phyloP scores from a whole-genome alignment of 345 rosid genomes.

The Salix suchowensis region DNA sequence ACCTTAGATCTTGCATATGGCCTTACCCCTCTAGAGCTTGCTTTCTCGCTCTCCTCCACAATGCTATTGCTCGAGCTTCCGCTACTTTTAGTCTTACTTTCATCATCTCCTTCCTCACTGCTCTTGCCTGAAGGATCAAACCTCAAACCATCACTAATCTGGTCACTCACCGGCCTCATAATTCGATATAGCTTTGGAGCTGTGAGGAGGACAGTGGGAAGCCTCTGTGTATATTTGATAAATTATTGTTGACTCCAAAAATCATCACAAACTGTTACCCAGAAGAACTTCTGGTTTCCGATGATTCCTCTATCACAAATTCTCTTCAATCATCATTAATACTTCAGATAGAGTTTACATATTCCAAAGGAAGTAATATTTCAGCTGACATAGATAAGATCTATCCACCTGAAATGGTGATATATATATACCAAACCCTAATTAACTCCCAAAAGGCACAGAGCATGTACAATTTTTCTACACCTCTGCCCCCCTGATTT shows the following conservation, averaged over 20 bases:
- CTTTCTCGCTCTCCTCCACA: constrained; percentile 30
- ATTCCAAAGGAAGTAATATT: background rate
- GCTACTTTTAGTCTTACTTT: constrained; percentile 28
- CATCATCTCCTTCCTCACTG: constrained; percentile 22
- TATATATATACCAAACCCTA: background rate
- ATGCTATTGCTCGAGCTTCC: constrained; percentile 38
- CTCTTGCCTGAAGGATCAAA: constrained; percentile 2
- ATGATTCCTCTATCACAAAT: background rate
- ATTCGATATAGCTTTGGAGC: background rate
- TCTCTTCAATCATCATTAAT: background rate
- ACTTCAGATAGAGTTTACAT: background rate
- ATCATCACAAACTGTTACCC: background rate
- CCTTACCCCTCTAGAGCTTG: constrained; percentile 36
- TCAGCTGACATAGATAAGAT: background rate
- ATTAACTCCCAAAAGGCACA: background rate
- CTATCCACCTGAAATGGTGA: background rate
- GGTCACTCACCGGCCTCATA: background rate
- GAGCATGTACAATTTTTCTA: background rate
- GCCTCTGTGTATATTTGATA: background rate
- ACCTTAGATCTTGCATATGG: constrained; percentile 74
- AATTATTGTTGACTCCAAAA: background rate
- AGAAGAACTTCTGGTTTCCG: background rate
- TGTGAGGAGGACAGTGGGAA: constrained; percentile 1
- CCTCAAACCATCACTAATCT: constrained; percentile 7
- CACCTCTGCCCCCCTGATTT: background rate